Evolutionary conservation across 129 eudicot species (phyloP), one percentile per base, ranked within the genome.

Genomic region (Flaveria trinervia): DNA sequence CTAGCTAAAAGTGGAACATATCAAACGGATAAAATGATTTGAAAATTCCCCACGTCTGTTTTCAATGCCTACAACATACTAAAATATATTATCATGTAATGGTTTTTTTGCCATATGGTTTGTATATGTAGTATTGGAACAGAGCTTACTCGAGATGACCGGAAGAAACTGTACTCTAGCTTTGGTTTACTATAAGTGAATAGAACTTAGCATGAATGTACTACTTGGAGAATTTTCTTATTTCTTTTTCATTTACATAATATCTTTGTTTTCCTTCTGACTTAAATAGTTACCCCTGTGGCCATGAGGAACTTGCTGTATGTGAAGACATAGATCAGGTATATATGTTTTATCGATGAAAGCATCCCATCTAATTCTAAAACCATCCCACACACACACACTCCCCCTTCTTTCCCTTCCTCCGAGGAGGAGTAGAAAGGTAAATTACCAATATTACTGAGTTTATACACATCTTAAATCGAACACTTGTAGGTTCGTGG

Each of bases 251-350:
- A 46, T 67, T 43, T 4, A 56, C 10, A 23, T 71, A 56, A 5
- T 57, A 56, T 28, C 18, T 26, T 30, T 55, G 54, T 33, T 55
- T 57, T 30, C 51, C 22, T 68, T 68, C 75, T 26, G 56, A 82
- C 45, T 78, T 20, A 45, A 46, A 70, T 77, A 94, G 98, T 80
- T 91, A 89, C 82, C 98, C 98, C 17, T 94, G 91, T 79, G 98
- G 98, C 13, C 98, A 94, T 44, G 98, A 94, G 85, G 98, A 94
- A 77, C 98, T 94, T 80, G 93, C 97, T 79, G 64, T 91, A 4
- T 87, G 96, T 73, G 98, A 94, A 84, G 98, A 94, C 80, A 82
- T 94, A 44, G 98, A 94, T 80, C 97, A 91, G 98, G 98, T 93
- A 79, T 74, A 25, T 52, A 16, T n/a, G 7, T 18, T 72, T 17